Evolutionary conservation across 768 basidiomycete genomes (phyloP), one percentile per base, ranked within the genome.

Genomic region (Ramaria sp.): DNA sequence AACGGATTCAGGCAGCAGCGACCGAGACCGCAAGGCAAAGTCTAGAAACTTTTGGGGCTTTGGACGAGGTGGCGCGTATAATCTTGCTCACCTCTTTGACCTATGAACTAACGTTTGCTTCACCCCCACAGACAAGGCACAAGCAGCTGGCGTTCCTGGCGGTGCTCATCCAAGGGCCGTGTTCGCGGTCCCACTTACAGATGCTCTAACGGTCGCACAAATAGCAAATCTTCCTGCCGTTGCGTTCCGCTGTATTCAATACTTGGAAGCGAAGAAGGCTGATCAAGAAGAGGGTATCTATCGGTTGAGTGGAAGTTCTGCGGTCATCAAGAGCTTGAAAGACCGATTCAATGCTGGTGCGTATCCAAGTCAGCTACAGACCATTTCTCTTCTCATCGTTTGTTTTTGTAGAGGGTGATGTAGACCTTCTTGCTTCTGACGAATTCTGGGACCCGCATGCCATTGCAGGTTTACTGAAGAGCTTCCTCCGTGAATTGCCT

Each of bases 361-460:
- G 83, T 72, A 22, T 57, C 45, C 58, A 17, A 17, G 12, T 7
- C 53, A 33, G 33, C 47, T 45, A 47, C 46, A 45, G 51, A 19
- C 62, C 30, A 42, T 31, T 19, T 38, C 41, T 7, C 13, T 19
- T 51, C 34, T 33, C 30, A 19, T 10, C 13, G 4, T 4, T 34
- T 5, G 27, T 46, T 38, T 45, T 64, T 66, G 47, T 64, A 93
- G 96, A 99, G 75, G 95, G 94, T n/a, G 96, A 99, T 69, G 78
- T 97, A 56, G 86, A 97, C 67, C 78, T 99, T 11, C 73, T 95
- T 38, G 82, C 79, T 38, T 82, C 85, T 9, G 90, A 92, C 68
- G 94, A 96, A 65, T 90, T 86, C 64, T 96, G 91, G 88, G 96
- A 99, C 72, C 92, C 91, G 45, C 94, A 99, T 68, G 96, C 96